A percentile compares a stretch with the other conserved stretches of the same genome.
phyloP scores from a whole-genome alignment of 1,284 basidiomycete genomes.

The Sporisorium sorghi region DNA sequence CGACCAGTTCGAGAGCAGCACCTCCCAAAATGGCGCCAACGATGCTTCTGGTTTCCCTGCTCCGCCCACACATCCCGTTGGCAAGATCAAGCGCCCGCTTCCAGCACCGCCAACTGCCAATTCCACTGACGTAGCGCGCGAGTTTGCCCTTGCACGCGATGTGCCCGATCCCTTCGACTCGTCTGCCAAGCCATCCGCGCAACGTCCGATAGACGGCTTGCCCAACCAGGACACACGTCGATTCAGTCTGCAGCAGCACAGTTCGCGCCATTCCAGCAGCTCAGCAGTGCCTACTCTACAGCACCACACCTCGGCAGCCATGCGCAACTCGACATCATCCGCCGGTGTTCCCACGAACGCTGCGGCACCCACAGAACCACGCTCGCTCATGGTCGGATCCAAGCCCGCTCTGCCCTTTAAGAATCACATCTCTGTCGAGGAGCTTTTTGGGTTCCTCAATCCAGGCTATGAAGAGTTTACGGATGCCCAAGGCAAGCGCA shows the following conservation, averaged over 20 bases:
- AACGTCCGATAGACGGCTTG: constrained; percentile 35
- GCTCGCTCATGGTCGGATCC: constrained; percentile 39
- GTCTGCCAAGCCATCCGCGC: constrained; percentile 8
- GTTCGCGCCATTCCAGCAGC: constrained; percentile 19
- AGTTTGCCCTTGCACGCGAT: constrained; percentile 48
- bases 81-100: constrained; percentile 41
- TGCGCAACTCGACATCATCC: constrained; percentile 12
- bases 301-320: constrained; percentile 9
- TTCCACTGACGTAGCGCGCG: constrained; percentile 40
- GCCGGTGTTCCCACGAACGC: constrained; percentile 2
- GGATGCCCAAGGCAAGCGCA: constrained; percentile 50
- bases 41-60: constrained; percentile 36
- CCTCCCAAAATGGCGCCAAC: constrained; percentile 9
- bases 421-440: constrained; percentile 58
- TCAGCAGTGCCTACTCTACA: constrained; percentile 15
- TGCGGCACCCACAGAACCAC: constrained; percentile 10
- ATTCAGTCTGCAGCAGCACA: constrained; percentile 28
- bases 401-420: constrained; percentile 54
- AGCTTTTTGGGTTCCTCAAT: constrained; percentile 61
- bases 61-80: constrained; percentile 44
- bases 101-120: constrained; percentile 45
- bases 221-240: constrained; percentile 31
- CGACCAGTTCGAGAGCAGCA: constrained; percentile 53
- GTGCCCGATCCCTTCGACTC: constrained; percentile 52
- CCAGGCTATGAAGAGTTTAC: constrained; percentile 62